Evolutionary conservation across 345 rosid genomes (phyloP), one percentile per base, ranked within the genome.

Genomic region (sweet orange (Citrus sinensis)): DNA sequence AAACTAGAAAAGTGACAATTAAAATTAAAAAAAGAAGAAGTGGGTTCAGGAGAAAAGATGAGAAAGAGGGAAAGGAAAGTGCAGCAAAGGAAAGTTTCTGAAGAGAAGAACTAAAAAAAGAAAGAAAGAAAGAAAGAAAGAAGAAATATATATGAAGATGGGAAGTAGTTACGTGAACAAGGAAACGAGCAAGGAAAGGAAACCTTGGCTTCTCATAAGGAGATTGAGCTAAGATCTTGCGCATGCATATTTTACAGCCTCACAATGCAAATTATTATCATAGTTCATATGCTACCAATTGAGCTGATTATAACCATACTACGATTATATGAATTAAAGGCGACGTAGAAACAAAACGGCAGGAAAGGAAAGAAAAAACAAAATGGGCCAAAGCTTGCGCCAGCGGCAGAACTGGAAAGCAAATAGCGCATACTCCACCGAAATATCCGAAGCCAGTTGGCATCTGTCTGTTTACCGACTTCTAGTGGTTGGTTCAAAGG

Each of bases 371-470:
- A 27, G 1, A 5, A 34, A 37, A 27, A 60, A 24, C 55, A 40
- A 70, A 70, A 58, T 7, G 80, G 79, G 67, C 62, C 29, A 60
- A 7, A 22, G 5, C 29, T 60, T 35, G 13, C 60, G 62, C 30
- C 32, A 29, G 13, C 29, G 62, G 30, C 32, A 37, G 35, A 73
- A 72, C 69, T 54, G 59, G 65, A 71, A 71, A 68, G 79, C 72
- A 79, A 40, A 51, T 0, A n/a, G 62, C 51, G 46, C 67, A 60
- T 46, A 65, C 63, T 67, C 73, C 25, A 8, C 69, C 27, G 51
- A 16, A 65, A 71, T 4, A 67, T 78, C 84, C 20, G 67, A 58
- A 68, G 87, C 71, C 83, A 84, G 87, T 76, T 79, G 87, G 79
- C 87, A 79, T 19, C 62, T 77, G 83, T 66, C 81, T 79, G 56